Evolutionary conservation across 352 stramenopile species (phyloP).

Genomic region (Globisporangium viniferum): DNA sequence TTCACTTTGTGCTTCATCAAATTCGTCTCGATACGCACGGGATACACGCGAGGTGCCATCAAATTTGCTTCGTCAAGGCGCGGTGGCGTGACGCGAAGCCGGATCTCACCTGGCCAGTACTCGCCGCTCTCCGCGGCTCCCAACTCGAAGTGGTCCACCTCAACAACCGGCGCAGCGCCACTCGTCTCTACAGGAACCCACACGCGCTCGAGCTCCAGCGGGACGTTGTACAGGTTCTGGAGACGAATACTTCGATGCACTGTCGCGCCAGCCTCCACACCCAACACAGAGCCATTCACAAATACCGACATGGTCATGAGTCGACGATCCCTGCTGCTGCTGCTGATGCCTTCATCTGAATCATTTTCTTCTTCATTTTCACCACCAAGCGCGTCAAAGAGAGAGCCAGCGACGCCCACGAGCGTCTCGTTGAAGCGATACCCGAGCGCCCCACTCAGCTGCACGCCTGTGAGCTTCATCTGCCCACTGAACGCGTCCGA

Average conservation of each 20-base stretch:
- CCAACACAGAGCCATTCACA: constrained; percentile 6
- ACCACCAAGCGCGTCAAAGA: background rate
- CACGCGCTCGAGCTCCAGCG: constrained; percentile 42
- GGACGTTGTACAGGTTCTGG: constrained; percentile 36
- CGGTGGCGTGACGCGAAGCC: constrained; percentile 24
- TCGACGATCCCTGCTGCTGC: background rate
- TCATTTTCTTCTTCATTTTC: constrained; percentile 4
- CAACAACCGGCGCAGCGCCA: constrained; percentile 14
- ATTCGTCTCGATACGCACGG: constrained; percentile 42
- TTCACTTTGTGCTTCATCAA: constrained; percentile 30
- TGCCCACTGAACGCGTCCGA: constrained; percentile 5
- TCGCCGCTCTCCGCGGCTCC: constrained; percentile 18
- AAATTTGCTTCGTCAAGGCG: background rate
- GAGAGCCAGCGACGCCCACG: constrained; percentile 15
- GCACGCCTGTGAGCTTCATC: constrained; percentile 27
- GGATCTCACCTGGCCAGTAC: constrained; percentile 28
- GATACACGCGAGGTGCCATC: constrained; percentile 17
- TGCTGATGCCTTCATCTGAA: background rate
- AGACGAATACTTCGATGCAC: constrained; percentile 5
- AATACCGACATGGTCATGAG: constrained; percentile 6
- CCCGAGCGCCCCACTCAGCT: constrained; percentile 24
- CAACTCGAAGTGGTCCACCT: constrained; percentile 30
- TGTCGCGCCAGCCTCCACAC: constrained; percentile 14
- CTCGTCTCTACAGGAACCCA: constrained; percentile 21
- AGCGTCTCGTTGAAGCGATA: constrained; percentile 31